A percentile compares a stretch with the other conserved stretches of the same genome.
Conservation (phyloP, 2,329 filamentous ascomycete genomes). For the Rutstroemia sp. region DNA sequence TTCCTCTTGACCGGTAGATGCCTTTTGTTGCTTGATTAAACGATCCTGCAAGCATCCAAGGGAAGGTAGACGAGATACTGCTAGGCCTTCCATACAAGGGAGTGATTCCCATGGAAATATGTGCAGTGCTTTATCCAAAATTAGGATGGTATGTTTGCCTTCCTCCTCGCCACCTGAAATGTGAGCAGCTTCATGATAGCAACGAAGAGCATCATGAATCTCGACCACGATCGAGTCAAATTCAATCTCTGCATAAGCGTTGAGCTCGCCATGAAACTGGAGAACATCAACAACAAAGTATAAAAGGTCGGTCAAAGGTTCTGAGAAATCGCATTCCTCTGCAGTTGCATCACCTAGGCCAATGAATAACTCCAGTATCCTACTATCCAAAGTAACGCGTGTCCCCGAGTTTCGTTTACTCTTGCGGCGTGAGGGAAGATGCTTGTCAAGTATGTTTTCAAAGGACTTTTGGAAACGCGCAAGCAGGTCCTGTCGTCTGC, state of each 20-base stretch:
- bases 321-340: constrained; percentile 69
- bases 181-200: constrained; percentile 56
- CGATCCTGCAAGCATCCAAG: constrained; percentile 74
- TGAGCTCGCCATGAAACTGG: constrained; percentile 92
- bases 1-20: constrained; percentile 4
- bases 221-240: constrained; percentile 89
- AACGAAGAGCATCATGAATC: constrained; percentile 72
- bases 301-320: constrained; percentile 81
- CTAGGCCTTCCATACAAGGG: constrained; percentile 70
- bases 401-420: constrained; percentile 43
- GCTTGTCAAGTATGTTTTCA: constrained; percentile 69
- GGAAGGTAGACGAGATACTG: constrained; percentile 83
- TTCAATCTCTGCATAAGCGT: constrained; percentile 96
- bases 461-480: constrained; percentile 72
- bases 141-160: constrained; percentile 69
- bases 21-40: constrained; percentile 40
- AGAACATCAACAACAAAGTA: constrained; percentile 96
- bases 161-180: constrained; percentile 30
- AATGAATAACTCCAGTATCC: constrained; percentile 81
- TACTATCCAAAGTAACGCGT: constrained; percentile 47
- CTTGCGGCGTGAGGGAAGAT: constrained; percentile 75
- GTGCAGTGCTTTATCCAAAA: constrained; percentile 87
- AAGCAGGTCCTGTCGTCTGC: constrained; percentile 55
- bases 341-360: constrained; percentile 69
- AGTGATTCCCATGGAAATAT: constrained; percentile 94